Evolutionary conservation across 148 eudicot genomes (phyloP), one percentile per base, ranked within the genome.

Genomic region (Camellia granthamiana): DNA sequence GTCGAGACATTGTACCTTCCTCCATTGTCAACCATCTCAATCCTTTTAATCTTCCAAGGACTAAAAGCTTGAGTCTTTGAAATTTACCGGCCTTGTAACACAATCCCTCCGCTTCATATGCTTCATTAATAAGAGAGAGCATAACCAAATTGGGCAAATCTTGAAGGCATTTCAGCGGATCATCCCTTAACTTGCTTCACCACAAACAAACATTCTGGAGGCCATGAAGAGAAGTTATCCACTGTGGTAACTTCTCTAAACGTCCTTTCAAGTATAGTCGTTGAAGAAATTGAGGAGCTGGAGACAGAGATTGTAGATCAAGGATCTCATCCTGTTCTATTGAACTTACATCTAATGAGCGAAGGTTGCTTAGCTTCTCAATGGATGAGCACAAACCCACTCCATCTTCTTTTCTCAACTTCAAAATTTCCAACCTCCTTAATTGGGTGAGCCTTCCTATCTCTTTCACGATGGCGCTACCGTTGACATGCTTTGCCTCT

Each of bases 151-250:
- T 23, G 0, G 23, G 23, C 23, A 23, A 23, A 23, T 23, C 23
- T 23, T 23, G 23, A 23, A 23, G 23, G 23, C 0, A 23, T 23
- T 23, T 23, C 0, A 23, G 23, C 4, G 63, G 78, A 10, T 80
- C 78, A 19, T 64, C 55, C 30, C 16, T 6, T 41, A 80, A 16
- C 41, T 46, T 10, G 10, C 78, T 74, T 65, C 65, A 74, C 18
- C 42, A 0, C 3, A 80, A 42, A 0, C 2, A 0, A n/a, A 80
- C 1, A 10, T 21, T 49, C 2, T 10, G 21, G 14, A 80, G 73
- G 61, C 43, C 5, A 15, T 74, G 30, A 30, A 80, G 73, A 74
- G 52, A 64, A 1, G 7, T 16, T 30, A 80, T 55, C 83, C 83
- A 80, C 1, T 4, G 58, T 5, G 83, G 83, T 6, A 66, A 5